A percentile compares a stretch with the other conserved stretches of the same genome.
Conservation (phyloP, 2,329 filamentous ascomycete genomes). For the Thielaviopsis ethacetica region DNA sequence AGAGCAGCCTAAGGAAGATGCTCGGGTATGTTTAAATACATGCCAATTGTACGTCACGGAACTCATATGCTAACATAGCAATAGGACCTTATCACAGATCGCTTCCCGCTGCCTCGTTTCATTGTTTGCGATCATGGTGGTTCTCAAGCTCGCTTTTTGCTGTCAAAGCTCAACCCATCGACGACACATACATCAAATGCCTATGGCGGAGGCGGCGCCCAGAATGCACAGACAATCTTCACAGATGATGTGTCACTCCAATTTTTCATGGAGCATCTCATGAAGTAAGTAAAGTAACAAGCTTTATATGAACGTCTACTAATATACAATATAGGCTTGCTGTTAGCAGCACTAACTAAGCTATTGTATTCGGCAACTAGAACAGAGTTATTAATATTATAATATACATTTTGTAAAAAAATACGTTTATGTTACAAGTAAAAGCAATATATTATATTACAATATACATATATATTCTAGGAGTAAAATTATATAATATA, state of each 20-base stretch:
- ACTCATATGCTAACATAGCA: constrained; percentile 15
- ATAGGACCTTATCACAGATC: constrained; percentile 88
- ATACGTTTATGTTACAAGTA: too few relatives aligned
- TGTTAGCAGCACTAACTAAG: constrained; percentile 45
- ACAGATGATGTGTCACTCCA: constrained; percentile 96
- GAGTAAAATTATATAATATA: too few relatives aligned
- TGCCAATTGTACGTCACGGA: not conserved
- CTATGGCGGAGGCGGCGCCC: constrained; percentile 71
- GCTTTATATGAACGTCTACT: constrained; percentile 28
- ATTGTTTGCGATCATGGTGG: constrained; percentile 98
- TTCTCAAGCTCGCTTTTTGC: constrained; percentile 88
- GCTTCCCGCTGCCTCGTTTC: constrained; percentile 95
- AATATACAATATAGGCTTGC: constrained; percentile 38
- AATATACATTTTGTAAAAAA: too few relatives aligned
- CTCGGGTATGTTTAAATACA: constrained; percentile 47
- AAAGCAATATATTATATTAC: too few relatives aligned
- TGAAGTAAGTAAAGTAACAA: constrained; percentile 61
- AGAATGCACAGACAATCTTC: constrained; percentile 94
- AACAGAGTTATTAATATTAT: not conserved
- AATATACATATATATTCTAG: too few relatives aligned
- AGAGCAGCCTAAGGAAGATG: constrained; percentile 91
- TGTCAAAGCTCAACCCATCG: constrained; percentile 93
- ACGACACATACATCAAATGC: constrained; percentile 90
- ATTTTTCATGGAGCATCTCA: constrained; percentile 98
- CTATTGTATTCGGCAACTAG: too few relatives aligned